phyloP scores from a whole-genome alignment of 148 eudicot genomes.

The Rhododendron simsii region DNA sequence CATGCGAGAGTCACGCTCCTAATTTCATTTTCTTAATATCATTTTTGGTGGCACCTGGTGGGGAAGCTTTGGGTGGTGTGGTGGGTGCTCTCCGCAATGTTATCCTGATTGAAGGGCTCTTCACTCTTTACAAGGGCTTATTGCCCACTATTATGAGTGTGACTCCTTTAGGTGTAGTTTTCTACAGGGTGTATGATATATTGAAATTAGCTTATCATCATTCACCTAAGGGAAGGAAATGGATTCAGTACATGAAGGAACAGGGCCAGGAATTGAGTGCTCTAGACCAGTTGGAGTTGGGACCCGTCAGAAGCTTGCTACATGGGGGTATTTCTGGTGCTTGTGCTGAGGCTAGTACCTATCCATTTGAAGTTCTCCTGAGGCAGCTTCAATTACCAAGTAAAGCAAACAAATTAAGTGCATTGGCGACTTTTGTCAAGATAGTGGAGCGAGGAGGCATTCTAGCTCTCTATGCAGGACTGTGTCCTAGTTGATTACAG shows the following conservation, averaged over 20 bases:
- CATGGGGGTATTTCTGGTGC: constrained; percentile 76
- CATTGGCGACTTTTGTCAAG: constrained; percentile 41
- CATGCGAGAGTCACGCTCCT: too few relatives aligned
- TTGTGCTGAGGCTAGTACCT: constrained; percentile 66
- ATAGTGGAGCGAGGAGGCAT: constrained; percentile 60
- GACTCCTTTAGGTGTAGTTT: constrained; percentile 68
- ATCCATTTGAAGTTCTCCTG: constrained; percentile 66
- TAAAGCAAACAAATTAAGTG: constrained; percentile 39
- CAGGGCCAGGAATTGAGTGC: constrained; percentile 51
- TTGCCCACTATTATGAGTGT: constrained; percentile 60
- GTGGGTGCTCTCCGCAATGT: constrained; percentile 54
- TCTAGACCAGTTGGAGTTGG: constrained; percentile 53
- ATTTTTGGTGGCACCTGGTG: constrained; percentile 52
- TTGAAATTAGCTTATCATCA: constrained; percentile 50
- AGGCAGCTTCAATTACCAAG: constrained; percentile 62
- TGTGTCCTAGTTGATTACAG: constrained; percentile 61
- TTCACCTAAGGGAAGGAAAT: constrained; percentile 52
- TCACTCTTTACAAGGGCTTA: constrained; percentile 63
- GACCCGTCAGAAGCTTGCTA: constrained; percentile 49
- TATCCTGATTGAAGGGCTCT: constrained; percentile 57
- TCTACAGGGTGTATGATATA: constrained; percentile 60
- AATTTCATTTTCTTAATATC: too few relatives aligned
- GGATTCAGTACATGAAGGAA: constrained; percentile 41
- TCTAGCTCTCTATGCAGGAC: constrained; percentile 64
- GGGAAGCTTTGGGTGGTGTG: constrained; percentile 62